Percentiles rank a stretch among this genome's conserved stretches.
phyloP scores from a whole-genome alignment of 2,329 filamentous ascomycete species.

The Venturia effusa region DNA sequence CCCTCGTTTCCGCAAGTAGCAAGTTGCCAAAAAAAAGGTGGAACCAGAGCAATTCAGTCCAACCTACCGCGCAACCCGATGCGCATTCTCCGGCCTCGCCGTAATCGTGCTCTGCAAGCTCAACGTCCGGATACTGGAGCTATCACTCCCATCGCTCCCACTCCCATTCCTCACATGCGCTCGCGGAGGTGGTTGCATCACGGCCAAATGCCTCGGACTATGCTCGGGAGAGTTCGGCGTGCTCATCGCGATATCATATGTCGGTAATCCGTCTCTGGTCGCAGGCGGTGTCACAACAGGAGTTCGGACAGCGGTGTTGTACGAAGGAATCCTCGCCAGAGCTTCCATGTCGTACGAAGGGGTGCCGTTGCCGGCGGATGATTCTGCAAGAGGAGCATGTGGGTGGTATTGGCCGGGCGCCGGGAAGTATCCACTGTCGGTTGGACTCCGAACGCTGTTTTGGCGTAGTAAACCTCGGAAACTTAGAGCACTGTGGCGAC shows the following conservation, averaged over 20 bases:
- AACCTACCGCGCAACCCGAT: not conserved
- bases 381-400: not conserved
- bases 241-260: slow-evolving; percentile 9
- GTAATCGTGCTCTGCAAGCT: not conserved
- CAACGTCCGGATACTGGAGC: not conserved
- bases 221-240: slow-evolving; percentile 5
- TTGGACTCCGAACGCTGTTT: not conserved
- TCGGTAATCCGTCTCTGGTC: not conserved
- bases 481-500: not conserved
- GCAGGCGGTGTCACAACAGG: slow-evolving; percentile 7
- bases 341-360: slow-evolving; percentile 33
- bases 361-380: not conserved
- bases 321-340: slow-evolving; percentile 39
- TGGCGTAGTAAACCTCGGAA: slow-evolving; percentile 5
- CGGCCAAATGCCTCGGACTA: not conserved
- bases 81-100: not conserved
- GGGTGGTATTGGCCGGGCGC: not conserved
- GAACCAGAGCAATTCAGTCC: not conserved
- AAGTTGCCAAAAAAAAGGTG: not conserved
- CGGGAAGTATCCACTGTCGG: slow-evolving; percentile 1
- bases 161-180: slow-evolving; percentile 2
- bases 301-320: slow-evolving; percentile 37
- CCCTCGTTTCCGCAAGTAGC: not conserved
- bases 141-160: not conserved
- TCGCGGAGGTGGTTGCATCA: not conserved